Evolutionary conservation across 2,329 filamentous ascomycete species (phyloP).

Genomic region (Alternaria gaisen): DNA sequence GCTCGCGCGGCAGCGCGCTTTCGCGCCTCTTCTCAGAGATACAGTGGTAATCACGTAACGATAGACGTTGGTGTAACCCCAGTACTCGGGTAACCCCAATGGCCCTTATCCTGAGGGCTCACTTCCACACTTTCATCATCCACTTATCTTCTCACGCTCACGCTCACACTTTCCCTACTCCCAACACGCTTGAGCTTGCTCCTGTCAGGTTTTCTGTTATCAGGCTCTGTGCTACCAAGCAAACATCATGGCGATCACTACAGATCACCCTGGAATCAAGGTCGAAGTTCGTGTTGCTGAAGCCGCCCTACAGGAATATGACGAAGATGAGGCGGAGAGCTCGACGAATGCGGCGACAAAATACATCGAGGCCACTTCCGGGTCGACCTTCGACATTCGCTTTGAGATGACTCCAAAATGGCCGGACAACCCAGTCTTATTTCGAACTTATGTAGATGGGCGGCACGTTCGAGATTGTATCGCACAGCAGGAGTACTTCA

Average conservation of each 20-base stretch:
- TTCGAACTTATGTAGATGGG: background rate
- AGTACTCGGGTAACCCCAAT: too few species aligned
- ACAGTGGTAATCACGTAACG: background rate
- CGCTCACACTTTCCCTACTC: background rate
- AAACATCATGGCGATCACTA: constrained; percentile 31
- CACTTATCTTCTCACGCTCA: background rate
- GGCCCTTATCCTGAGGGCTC: background rate
- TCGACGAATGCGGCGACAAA: constrained; percentile 25
- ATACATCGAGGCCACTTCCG: constrained; percentile 44
- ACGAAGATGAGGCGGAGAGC: constrained; percentile 30
- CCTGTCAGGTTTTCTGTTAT: background rate
- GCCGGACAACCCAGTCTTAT: background rate
- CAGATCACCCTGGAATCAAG: constrained; percentile 20
- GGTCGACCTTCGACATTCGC: background rate
- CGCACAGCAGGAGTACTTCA: background rate
- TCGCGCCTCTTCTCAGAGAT: background rate
- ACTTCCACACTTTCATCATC: background rate
- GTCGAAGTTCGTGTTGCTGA: constrained; percentile 32
- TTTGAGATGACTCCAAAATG: constrained; percentile 5
- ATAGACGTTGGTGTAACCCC: too few species aligned
- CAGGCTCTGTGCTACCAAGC: background rate
- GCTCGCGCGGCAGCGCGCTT: background rate
- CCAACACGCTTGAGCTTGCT: background rate
- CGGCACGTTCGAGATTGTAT: background rate
- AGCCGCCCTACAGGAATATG: constrained; percentile 34